phyloP scores from a whole-genome alignment of 805 yeast species.

The Nakazawaea molendinolei region DNA sequence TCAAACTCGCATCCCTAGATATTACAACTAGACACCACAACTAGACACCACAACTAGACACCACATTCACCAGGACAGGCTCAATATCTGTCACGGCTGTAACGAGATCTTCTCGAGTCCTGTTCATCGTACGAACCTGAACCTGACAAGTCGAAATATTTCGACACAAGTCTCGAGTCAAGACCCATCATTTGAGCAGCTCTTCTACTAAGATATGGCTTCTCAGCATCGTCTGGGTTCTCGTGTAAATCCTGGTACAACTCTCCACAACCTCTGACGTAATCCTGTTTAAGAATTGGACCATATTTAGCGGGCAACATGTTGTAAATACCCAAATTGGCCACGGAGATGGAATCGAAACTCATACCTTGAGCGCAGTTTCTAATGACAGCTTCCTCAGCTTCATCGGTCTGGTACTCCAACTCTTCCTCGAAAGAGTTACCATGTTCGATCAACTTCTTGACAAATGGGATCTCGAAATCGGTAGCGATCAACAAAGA shows the following conservation, averaged over 20 bases:
- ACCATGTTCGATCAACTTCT: conserved; percentile 43
- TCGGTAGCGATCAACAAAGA: conserved; percentile 55
- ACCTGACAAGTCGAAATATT: conserved; percentile 23
- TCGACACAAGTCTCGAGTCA: conserved; percentile 19
- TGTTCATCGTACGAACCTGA: conserved; percentile 10
- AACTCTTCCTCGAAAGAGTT: conserved; percentile 43
- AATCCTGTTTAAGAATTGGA: conserved; percentile 8
- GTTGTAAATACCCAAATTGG: conserved; percentile 15
- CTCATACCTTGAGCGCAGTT: conserved; percentile 26
- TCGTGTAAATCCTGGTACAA: conserved; percentile 12
- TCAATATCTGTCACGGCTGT: conserved; percentile 13
- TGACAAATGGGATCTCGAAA: conserved; percentile 50
- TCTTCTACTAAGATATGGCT: conserved; percentile 15
- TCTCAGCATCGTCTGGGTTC: conserved; percentile 10
- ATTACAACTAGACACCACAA: too few relatives aligned
- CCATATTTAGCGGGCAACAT: conserved; percentile 13
- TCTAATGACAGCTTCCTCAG: conserved; percentile 24
- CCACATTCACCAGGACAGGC: conserved; percentile 11
- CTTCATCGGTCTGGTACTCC: conserved; percentile 31
- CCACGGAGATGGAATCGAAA: conserved; percentile 26
- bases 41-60: too few relatives aligned
- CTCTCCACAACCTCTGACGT: conserved; percentile 12
- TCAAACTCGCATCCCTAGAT: too few relatives aligned
- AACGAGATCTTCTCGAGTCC: conserved; percentile 17
- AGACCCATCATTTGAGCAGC: conserved; percentile 23